Percentiles rank a stretch among this genome's conserved stretches.
phyloP scores from a whole-genome alignment of 345 rosid species.

The Corchorus olitorius region DNA sequence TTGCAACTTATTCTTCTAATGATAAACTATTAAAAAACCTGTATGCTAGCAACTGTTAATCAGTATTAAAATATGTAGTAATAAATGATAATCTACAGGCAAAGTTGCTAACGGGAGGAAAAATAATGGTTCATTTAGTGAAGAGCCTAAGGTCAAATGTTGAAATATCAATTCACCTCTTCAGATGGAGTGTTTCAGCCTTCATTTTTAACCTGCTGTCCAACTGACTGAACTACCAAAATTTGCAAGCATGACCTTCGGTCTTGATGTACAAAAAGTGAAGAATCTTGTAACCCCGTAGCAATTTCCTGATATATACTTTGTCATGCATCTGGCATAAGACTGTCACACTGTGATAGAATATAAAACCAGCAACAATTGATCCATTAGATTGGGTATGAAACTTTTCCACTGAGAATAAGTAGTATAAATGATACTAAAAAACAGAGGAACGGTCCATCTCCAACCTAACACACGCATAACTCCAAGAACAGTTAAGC shows the following conservation, averaged over 20 bases:
- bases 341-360: slow-evolving; percentile 18
- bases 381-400: slow-evolving; percentile 9
- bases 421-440: neutral
- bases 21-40: slow-evolving; percentile 16
- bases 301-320: slow-evolving; percentile 15
- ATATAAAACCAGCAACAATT: slow-evolving; percentile 14
- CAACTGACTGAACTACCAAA: slow-evolving; percentile 14
- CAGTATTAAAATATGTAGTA: slow-evolving; percentile 18
- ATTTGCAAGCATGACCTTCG: slow-evolving; percentile 16
- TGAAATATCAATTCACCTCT: slow-evolving; percentile 25
- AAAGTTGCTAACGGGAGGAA: slow-evolving; percentile 19
- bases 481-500: neutral
- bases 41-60: slow-evolving; percentile 1
- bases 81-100: neutral
- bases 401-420: neutral
- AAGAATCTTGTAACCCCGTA: slow-evolving; percentile 2
- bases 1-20: slow-evolving; percentile 11
- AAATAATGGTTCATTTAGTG: neutral
- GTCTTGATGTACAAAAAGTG: slow-evolving; percentile 22
- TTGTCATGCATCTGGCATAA: slow-evolving; percentile 3
- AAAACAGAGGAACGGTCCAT: neutral
- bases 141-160: slow-evolving; percentile 9
- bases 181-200: slow-evolving; percentile 14
- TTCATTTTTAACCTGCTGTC: slow-evolving; percentile 21
- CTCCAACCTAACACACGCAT: neutral